Evolutionary conservation across 192 early-diverging fungal species (phyloP), one percentile per base, ranked within the genome.

Genomic region (Backusella parvicylindrica): DNA sequence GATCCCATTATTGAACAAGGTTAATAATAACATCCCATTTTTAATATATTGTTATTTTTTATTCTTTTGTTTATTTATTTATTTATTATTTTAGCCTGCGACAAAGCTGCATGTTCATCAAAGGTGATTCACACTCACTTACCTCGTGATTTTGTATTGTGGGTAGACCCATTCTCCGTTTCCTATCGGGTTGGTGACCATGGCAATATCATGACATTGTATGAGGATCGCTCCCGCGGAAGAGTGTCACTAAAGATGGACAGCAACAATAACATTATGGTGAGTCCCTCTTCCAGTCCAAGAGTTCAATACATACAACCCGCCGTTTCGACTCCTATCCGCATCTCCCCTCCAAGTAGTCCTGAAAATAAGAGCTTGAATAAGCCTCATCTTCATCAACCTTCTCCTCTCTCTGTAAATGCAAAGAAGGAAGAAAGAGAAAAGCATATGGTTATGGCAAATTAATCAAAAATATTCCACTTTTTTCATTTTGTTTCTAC

Each of bases 181-280:
- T 88, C 92, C 1, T 93, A 91, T 82, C 84, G 90, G 6, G 85
- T 91, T 43, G 90, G 92, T 35, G 92, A 93, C 74, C 87, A 91
- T 71, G 89, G 90, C n/a, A 82, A 85, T 18, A 85, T 91, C 68
- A 86, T 85, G 77, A 88, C 88, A 8, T 72, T 93, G 31, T 93
- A 86, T 77, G 87, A 91, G 75, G 90, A 91, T 71, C 71, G 80
- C 26, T 69, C 79, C 15, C 80, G 84, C 40, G 80, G 80, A 77
- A 80, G 75, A 72, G 80, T 75, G 3, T 43, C 35, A 18, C 9
- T 60, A 13, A 63, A 63, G 33, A 40, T 40, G 35, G 53, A 72
- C 11, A 26, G 30, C 15, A 40, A 40, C 2, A 43, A 69, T 12
- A 43, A 28, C 26, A 69, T 69, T 16, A 56, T 56, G 50, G 12